These are phyloP conservation scores for Mrakia blollopis DNA, from an alignment of 768 basidiomycete species.

Conservation along the genomic window DNA sequence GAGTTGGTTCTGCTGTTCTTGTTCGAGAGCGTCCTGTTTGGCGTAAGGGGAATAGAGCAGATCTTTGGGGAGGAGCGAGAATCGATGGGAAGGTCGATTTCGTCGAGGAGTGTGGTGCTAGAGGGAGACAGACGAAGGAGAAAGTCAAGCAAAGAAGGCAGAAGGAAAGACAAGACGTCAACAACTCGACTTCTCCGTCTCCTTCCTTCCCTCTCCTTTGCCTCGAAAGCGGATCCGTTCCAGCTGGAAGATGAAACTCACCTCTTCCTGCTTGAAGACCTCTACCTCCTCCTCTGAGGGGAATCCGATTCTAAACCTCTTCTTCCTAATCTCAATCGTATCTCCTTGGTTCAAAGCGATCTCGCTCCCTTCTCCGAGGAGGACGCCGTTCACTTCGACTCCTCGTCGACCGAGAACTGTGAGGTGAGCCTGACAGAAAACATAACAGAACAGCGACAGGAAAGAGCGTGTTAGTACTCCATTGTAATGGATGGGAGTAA, in stretches of 20 bases:
- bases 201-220: neutral
- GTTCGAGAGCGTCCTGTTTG: conserved; percentile 9
- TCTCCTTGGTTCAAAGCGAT: conserved; percentile 22
- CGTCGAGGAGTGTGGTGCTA: conserved; percentile 21
- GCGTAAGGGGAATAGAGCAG: conserved; percentile 18
- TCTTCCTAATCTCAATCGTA: conserved; percentile 31
- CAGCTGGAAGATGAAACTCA: neutral
- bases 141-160: too few species aligned
- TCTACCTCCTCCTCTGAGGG: neutral
- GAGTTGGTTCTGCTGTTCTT: neutral
- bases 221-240: neutral
- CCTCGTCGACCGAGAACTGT: conserved; percentile 24
- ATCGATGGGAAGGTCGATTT: conserved; percentile 24
- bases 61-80: conserved; percentile 31
- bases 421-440: conserved; percentile 28
- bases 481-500: neutral
- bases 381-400: conserved; percentile 23
- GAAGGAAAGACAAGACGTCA: neutral
- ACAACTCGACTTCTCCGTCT: neutral
- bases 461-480: neutral
- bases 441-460: too few species aligned
- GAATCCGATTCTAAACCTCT: conserved; percentile 27
- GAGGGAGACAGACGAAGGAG: neutral
- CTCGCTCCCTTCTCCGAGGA: conserved; percentile 3
- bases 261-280: neutral